Base-by-base conservation (phyloP, 495 filamentous ascomycete genomes). In the Trichocladium uniseriatum region DNA sequence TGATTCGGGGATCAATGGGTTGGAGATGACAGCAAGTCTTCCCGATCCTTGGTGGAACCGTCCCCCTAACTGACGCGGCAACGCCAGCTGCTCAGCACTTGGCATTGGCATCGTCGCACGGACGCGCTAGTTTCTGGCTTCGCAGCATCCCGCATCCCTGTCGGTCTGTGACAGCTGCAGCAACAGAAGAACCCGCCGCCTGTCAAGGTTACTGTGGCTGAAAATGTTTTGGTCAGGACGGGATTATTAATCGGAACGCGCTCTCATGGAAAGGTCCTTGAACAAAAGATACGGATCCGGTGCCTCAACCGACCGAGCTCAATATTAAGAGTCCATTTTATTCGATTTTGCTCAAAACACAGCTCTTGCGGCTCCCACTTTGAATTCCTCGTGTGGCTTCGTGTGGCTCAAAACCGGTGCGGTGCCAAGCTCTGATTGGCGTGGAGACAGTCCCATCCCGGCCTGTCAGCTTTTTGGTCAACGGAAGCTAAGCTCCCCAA, bases 401-500 rank as follows among this genome's bases (percentile, higher is more conserved):
- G 3, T 36, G 24, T 27, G 24, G n/a, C n/a, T n/a, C n/a, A n/a
- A n/a, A n/a, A n/a, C n/a, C n/a, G n/a, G n/a, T n/a, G n/a, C n/a
- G n/a, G n/a, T n/a, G n/a, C n/a, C n/a, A n/a, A n/a, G n/a, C n/a
- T 27, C 43, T 51, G 43, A 46, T 55, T 57, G 49, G 48, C 32
- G 18, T 19, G 31, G n/a, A 18, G 34, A 15, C 42, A 43, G 20
- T 48, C 27, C 58, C 46, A 54, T 43, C 49, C 46, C 49, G 37
- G 59, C 38, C 48, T 24, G 36, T 29, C 53, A 51, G 20, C 28
- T 40, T 57, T 57, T 58, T 57, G 54, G 46, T 59, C 51, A 57
- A 57, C 46, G 54, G 47, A 54, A 42, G 50, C 43, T 56, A 49
- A 56, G 53, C 54, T 60, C 53, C 56, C 55, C 60, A 61, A 63